Conservation (phyloP, 2,329 filamentous ascomycete species). For the Cytospora chrysosperma region DNA sequence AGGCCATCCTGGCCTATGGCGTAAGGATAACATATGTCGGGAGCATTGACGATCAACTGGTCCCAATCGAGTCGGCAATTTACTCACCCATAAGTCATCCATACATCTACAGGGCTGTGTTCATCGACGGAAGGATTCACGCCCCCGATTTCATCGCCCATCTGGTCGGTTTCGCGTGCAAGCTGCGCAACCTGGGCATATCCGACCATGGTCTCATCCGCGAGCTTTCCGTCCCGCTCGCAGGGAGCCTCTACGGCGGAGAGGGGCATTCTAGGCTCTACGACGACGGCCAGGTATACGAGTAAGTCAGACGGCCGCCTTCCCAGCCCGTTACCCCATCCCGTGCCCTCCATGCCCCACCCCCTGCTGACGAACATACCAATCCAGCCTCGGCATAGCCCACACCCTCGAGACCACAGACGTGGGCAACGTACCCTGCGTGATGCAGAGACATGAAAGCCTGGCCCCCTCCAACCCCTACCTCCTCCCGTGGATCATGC, state of each 20-base stretch:
- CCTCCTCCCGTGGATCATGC: conserved; percentile 92
- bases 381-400: conserved; percentile 61
- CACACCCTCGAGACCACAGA: conserved; percentile 72
- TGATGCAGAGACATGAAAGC: conserved; percentile 51
- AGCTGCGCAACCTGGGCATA: conserved; percentile 88
- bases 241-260: conserved; percentile 85
- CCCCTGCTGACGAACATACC: neutral
- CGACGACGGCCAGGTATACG: conserved; percentile 83
- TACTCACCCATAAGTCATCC: conserved; percentile 85
- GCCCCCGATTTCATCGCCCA: conserved; percentile 92
- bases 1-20: conserved; percentile 72
- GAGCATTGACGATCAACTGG: conserved; percentile 95
- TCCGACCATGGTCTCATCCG: conserved; percentile 91
- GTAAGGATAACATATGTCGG: conserved; percentile 84
- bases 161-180: conserved; percentile 88
- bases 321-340: neutral
- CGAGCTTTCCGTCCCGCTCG: conserved; percentile 83
- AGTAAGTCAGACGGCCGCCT: conserved; percentile 44
- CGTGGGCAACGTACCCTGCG: conserved; percentile 47
- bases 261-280: conserved; percentile 94
- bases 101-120: conserved; percentile 92
- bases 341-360: neutral
- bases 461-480: conserved; percentile 73
- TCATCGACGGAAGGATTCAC: conserved; percentile 89
- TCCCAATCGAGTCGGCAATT: conserved; percentile 89